Percentiles rank a stretch among this genome's conserved stretches.
phyloP scores from a whole-genome alignment of 2,329 filamentous ascomycete species.

The Nothopassalora personata region DNA sequence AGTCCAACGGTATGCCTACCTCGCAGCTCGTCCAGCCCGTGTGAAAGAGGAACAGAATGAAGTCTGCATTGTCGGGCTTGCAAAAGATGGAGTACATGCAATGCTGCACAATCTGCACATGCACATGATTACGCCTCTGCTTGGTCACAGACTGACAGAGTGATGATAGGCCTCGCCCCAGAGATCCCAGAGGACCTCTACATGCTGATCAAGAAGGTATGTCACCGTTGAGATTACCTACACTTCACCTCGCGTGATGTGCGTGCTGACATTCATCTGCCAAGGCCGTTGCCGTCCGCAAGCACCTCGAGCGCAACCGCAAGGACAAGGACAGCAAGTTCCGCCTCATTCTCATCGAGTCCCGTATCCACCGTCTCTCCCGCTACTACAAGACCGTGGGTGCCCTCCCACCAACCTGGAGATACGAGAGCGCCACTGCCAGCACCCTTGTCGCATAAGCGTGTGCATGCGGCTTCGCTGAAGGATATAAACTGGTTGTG shows the following conservation, averaged over 20 bases:
- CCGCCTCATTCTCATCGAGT: slow-evolving; percentile 99
- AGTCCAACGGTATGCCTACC: slow-evolving; percentile 76
- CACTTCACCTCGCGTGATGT: background rate
- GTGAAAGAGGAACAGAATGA: slow-evolving; percentile 30
- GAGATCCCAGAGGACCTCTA: slow-evolving; percentile 99
- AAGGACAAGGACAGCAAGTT: slow-evolving; percentile 99
- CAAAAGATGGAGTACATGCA: slow-evolving; percentile 23
- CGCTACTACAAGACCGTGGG: slow-evolving; percentile 98
- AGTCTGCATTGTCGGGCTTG: slow-evolving; percentile 16
- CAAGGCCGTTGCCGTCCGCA: slow-evolving; percentile 94
- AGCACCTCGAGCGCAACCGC: slow-evolving; percentile 99
- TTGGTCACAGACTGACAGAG: slow-evolving; percentile 42
- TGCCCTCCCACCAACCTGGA: slow-evolving; percentile 85
- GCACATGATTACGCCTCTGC: slow-evolving; percentile 37
- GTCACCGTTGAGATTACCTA: slow-evolving; percentile 11
- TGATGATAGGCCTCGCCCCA: slow-evolving; percentile 83
- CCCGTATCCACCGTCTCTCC: slow-evolving; percentile 98
- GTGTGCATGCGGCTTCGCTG: slow-evolving; percentile 11
- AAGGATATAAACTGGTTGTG: slow-evolving; percentile 4
- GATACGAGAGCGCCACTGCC: slow-evolving; percentile 97
- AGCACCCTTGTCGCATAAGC: slow-evolving; percentile 86
- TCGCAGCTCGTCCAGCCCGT: slow-evolving; percentile 37
- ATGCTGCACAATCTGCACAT: slow-evolving; percentile 15
- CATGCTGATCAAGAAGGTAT: slow-evolving; percentile 99
- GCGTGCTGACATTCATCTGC: background rate